Evolutionary conservation across 2,329 filamentous ascomycete genomes (phyloP).

Genomic region (Celoporthe dispersa): DNA sequence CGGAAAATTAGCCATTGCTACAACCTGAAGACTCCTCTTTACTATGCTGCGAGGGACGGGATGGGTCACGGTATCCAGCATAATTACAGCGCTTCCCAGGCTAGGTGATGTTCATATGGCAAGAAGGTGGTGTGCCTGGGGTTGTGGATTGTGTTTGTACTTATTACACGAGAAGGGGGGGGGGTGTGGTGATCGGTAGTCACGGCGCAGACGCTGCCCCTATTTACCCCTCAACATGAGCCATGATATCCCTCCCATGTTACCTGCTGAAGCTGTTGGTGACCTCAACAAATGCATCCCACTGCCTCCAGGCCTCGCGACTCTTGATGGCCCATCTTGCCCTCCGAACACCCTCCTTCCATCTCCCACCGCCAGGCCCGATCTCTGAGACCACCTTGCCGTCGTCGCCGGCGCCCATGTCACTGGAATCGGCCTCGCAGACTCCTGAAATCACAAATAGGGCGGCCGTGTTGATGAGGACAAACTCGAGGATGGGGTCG

Average conservation of each 20-base stretch:
- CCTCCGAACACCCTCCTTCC: conserved; percentile 91
- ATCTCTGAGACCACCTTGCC: conserved; percentile 79
- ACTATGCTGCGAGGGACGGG: background rate
- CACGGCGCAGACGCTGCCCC: background rate
- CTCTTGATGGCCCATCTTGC: conserved; percentile 88
- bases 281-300: conserved; percentile 81
- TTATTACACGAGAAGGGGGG: background rate
- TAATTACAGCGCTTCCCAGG: background rate
- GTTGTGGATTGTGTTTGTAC: background rate
- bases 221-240: background rate
- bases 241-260: background rate
- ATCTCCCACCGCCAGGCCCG: conserved; percentile 83
- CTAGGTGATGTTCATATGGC: background rate
- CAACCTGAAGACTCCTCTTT: no score
- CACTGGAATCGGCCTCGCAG: conserved; percentile 80
- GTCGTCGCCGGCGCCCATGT: conserved; percentile 80
- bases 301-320: conserved; percentile 82
- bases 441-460: conserved; percentile 84
- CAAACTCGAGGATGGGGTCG: conserved; percentile 89
- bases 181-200: background rate
- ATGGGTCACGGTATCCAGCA: background rate
- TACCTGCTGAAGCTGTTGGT: conserved; percentile 58
- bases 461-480: conserved; percentile 90
- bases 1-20: background rate
- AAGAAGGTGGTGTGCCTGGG: background rate